Percentiles rank a stretch among this genome's conserved stretches.
These are phyloP conservation scores for Cyberlindnera petersonii DNA, from an alignment of 805 yeast species.

Conservation along the genomic window DNA sequence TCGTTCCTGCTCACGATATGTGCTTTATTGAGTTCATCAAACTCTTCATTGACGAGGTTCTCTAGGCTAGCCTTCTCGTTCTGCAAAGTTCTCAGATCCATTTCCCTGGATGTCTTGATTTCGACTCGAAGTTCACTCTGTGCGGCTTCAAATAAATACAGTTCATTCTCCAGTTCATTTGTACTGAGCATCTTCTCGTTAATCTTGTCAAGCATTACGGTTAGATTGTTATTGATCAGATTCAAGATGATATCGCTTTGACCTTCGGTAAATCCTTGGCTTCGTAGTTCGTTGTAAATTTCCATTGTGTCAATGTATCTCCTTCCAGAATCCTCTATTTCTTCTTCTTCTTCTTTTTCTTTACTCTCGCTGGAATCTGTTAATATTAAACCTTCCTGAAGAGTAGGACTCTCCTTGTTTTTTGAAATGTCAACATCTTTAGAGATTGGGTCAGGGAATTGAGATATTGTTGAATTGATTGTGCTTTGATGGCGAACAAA, in stretches of 20 bases:
- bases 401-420: too few relatives aligned
- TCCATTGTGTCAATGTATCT: slow-evolving; percentile 56
- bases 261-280: slow-evolving; percentile 53
- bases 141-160: slow-evolving; percentile 87
- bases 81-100: slow-evolving; percentile 62
- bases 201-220: slow-evolving; percentile 30
- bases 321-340: neutral
- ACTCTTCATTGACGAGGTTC: slow-evolving; percentile 64
- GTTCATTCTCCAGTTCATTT: slow-evolving; percentile 81
- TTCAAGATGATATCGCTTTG: slow-evolving; percentile 61
- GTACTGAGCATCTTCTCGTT: slow-evolving; percentile 34
- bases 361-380: too few relatives aligned
- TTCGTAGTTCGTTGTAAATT: slow-evolving; percentile 48
- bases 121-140: slow-evolving; percentile 82
- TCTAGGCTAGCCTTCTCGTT: slow-evolving; percentile 65
- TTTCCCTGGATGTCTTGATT: slow-evolving; percentile 65
- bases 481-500: too few relatives aligned
- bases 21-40: slow-evolving; percentile 70
- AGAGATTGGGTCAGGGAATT: neutral
- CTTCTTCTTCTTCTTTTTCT: neutral
- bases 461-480: too few relatives aligned
- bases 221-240: slow-evolving; percentile 34
- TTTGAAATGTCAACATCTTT: too few relatives aligned
- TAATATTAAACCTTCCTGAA: too few relatives aligned
- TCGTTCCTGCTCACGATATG: slow-evolving; percentile 64